Evolutionary conservation across 2,329 filamentous ascomycete genomes (phyloP), one percentile per base, ranked within the genome.

Genomic region (Exserohilum rostratum): DNA sequence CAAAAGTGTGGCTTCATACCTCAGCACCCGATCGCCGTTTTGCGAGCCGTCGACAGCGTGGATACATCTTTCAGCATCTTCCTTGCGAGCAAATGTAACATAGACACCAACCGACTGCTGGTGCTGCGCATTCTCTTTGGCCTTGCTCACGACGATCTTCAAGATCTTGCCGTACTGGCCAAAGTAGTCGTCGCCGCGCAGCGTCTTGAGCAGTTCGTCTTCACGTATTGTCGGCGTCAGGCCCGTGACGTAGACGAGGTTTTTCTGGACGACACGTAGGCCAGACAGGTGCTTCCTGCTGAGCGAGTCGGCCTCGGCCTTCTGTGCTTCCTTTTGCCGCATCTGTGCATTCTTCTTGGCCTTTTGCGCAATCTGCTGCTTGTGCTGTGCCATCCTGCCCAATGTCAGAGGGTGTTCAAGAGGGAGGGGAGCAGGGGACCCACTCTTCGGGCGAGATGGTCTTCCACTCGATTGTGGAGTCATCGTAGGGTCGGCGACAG

Each of bases 141-240:
- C 87, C 75, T 96, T 97, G 81, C 93, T 98, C 63, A 99, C 96
- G 50, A 96, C 96, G 52, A 99, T 98, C 77, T 99, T 99, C 72
- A 96, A 90, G 65, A 99, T 99, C 71, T 93, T 95, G 66, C 95
- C 95, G 73, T 99, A 99, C 76, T 99, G 95, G 5, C 95, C 95
- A 69, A 99, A 99, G 73, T 97, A 99, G 69, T 97, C 90, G 44
- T 87, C 87, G 58, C 93, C 93, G 52, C 96, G 88, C 42, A 99
- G 80, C 0, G 93, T 97, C 75, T 93, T 91, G 42, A 98, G 83
- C 3, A 99, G 82, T 66, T 93, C 91, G 72, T 98, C 93, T 77
- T 99, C 95, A 60, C 91, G 89, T 58, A 96, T 91, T 30, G 89
- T 93, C 11, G 95, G 95, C 59, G 90, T 96, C 22, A 99, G 82